Percentiles rank a stretch among this genome's conserved stretches.
Evolutionary conservation across 2,329 filamentous ascomycete genomes (phyloP).

Genomic region (Ilyonectria mors-panacis): DNA sequence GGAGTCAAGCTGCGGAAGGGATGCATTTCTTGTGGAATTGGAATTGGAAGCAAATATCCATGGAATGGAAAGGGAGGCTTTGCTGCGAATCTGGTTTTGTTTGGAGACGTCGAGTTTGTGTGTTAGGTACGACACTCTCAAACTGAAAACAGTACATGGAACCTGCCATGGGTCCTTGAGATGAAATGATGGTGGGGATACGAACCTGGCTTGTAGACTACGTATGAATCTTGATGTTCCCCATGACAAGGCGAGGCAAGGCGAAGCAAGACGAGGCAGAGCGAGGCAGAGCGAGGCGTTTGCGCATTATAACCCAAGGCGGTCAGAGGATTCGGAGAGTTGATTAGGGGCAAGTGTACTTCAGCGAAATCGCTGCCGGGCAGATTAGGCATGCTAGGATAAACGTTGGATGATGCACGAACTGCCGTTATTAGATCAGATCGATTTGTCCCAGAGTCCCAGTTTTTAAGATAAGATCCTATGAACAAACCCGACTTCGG

Average conservation of each 20-base stretch:
- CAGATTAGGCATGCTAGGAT: neutral
- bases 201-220: conserved; percentile 21
- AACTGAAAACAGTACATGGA: conserved; percentile 26
- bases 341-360: too few species aligned
- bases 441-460: neutral
- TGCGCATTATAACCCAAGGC: neutral
- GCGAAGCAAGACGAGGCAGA: neutral
- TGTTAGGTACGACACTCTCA: conserved; percentile 17
- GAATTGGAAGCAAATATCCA: conserved; percentile 23
- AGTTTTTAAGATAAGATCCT: neutral
- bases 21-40: conserved; percentile 8
- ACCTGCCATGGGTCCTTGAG: conserved; percentile 14
- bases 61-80: conserved; percentile 22
- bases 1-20: conserved; percentile 21
- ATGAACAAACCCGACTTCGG: neutral
- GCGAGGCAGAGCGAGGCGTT: neutral
- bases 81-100: conserved; percentile 17
- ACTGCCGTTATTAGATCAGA: neutral
- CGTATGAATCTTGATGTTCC: conserved; percentile 28
- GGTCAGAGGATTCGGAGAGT: too few species aligned
- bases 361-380: neutral
- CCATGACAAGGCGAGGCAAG: conserved; percentile 13
- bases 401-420: neutral
- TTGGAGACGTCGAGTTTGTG: conserved; percentile 24
- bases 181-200: conserved; percentile 15